Evolutionary conservation across 441 rosid genomes (phyloP), one percentile per base, ranked within the genome.

Genomic region (Croton setiger): DNA sequence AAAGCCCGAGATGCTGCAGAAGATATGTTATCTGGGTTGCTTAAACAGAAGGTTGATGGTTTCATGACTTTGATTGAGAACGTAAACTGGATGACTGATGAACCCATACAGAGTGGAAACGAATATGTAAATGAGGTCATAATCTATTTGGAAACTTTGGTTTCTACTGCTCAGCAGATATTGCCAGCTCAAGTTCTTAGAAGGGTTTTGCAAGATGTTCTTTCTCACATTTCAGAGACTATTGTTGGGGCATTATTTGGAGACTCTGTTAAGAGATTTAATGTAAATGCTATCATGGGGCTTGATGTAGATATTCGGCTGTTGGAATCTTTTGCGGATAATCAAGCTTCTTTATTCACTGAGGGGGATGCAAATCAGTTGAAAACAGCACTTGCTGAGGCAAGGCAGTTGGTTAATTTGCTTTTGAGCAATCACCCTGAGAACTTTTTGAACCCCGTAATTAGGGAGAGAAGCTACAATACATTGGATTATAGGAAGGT

Each of bases 81-180:
- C 59, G 99, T 94, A 57, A 94, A 90, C 64, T 94, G 99, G 99
- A 84, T 82, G 90, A 79, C 87, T 23, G 99, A 94, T 45, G 97
- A 94, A 55, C 81, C 87, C 51, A 75, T 83, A 21, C 89, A 84
- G 67, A 85, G 79, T 60, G 98, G 99, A 35, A 94, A 94, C 55
- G 98, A 94, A 74, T 94, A 92, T 80, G 96, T 87, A 76, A 94
- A 88, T 74, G 99, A 94, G 76, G 99, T 94, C 64, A 75, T 90
- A 63, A 88, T 92, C 70, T 94, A 90, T 86, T 75, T 94, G 74
- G 99, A 87, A 74, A 94, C 94, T 58, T 74, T 92, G 70, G 98
- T 94, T 77, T 88, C 99, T 52, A 90, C 97, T 3, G 98, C 99
- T 21, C 98, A 94, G 74, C 97, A 90, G 83, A 92, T 94, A 60